phyloP scores from a whole-genome alignment of 2,329 filamentous ascomycete genomes.

The Cephalotrichum gorgonifer region DNA sequence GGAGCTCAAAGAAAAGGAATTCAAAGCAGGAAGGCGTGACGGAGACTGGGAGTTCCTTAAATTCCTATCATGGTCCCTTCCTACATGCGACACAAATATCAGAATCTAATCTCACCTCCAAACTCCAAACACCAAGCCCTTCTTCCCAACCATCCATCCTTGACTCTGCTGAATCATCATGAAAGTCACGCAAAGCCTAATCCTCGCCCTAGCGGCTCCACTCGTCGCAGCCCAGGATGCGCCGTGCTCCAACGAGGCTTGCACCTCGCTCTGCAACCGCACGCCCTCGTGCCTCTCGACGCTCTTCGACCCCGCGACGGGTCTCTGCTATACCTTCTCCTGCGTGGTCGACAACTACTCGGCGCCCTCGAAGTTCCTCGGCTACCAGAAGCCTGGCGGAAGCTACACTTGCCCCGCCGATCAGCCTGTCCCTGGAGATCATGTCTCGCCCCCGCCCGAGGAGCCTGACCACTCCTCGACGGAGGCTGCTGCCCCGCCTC shows the following conservation, averaged over 20 bases:
- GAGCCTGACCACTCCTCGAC: not conserved
- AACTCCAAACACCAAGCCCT: not conserved
- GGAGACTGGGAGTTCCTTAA: not conserved
- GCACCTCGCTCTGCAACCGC: slow-evolving; percentile 2
- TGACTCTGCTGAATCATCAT: not conserved
- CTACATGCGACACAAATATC: not conserved
- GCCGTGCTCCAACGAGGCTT: slow-evolving; percentile 5
- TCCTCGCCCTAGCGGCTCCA: not conserved
- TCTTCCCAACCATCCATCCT: not conserved
- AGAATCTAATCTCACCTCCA: not conserved
- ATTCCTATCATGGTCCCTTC: not conserved
- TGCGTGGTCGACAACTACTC: slow-evolving; percentile 5
- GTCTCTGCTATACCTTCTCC: slow-evolving; percentile 3
- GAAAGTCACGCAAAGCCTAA: not conserved
- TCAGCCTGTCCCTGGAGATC: slow-evolving; percentile 3
- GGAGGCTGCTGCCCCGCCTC: not conserved
- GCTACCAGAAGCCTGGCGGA: slow-evolving; percentile 5
- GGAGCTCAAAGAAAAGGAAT: not conserved
- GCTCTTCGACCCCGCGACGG: slow-evolving; percentile 3
- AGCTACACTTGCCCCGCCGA: not conserved
- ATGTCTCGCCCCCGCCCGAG: not conserved
- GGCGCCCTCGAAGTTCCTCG: slow-evolving; percentile 1
- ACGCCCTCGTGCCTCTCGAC: slow-evolving; percentile 3
- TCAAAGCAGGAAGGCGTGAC: too few species aligned
- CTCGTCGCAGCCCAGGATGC: not conserved